A percentile compares a stretch with the other conserved stretches of the same genome.
phyloP scores from a whole-genome alignment of 306 rosid species.

The Sphenostylis stenocarpa region DNA sequence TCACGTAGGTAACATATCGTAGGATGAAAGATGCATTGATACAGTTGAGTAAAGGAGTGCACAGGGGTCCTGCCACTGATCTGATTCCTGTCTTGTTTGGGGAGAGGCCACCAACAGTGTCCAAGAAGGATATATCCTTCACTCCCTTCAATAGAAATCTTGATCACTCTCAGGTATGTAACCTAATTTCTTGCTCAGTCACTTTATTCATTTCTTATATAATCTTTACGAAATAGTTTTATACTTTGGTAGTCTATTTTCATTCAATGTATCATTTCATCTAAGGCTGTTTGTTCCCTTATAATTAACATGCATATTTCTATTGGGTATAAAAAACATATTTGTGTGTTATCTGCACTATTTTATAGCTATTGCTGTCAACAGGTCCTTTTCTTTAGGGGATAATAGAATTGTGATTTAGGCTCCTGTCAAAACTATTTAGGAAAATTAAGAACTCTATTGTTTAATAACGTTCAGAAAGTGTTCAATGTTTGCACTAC shows the following conservation, averaged over 20 bases:
- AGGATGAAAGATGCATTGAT: constrained; percentile 94
- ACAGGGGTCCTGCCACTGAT: constrained; percentile 93
- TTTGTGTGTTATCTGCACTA: not conserved
- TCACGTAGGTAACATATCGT: constrained; percentile 79
- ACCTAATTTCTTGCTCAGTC: constrained; percentile 21
- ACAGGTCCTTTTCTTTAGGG: constrained; percentile 1
- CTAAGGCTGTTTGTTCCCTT: constrained; percentile 2
- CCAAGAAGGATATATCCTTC: constrained; percentile 76
- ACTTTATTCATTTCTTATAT: not conserved
- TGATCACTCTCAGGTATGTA: constrained; percentile 89
- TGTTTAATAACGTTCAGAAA: not conserved
- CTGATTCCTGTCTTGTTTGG: constrained; percentile 84
- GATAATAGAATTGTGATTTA: not conserved
- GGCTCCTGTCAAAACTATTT: not conserved
- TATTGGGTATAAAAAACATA: not conserved
- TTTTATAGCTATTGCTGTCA: not conserved
- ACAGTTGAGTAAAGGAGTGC: constrained; percentile 94
- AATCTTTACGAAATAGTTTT: not conserved
- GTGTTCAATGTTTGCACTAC: not conserved
- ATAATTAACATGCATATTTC: not conserved
- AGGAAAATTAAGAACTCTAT: not conserved
- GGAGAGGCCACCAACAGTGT: constrained; percentile 75
- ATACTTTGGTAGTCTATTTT: not conserved
- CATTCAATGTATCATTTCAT: constrained; percentile 15
- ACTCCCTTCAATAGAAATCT: constrained; percentile 70